Evolutionary conservation across 139 green algal species (phyloP).

Genomic region (Chlorella sorokiniana): DNA sequence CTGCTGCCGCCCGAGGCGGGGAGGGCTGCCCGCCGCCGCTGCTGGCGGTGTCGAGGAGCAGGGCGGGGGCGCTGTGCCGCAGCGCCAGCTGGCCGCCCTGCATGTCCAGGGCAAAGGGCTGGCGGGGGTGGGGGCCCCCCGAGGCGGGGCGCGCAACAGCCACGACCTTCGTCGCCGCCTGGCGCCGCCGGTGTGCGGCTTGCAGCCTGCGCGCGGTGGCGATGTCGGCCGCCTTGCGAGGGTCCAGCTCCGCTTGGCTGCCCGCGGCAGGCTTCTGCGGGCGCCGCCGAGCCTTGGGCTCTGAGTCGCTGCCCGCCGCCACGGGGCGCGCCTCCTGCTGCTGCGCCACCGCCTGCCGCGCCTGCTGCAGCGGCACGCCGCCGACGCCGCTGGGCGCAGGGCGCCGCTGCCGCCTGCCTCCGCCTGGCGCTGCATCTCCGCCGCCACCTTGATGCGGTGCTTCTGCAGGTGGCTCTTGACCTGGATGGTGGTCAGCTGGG

Average conservation of each 20-base stretch:
- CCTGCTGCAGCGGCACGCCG: not conserved
- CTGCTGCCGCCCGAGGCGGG: not conserved
- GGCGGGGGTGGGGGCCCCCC: too few relatives aligned
- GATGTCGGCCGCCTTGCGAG: not conserved
- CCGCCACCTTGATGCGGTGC: conserved; percentile 34
- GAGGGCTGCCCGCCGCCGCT: conserved; percentile 6
- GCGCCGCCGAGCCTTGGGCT: not conserved
- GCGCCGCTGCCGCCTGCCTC: not conserved
- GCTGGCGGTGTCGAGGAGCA: not conserved
- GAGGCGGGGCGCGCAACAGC: too few relatives aligned
- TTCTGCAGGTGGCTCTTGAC: conserved; percentile 37
- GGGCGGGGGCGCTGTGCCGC: not conserved
- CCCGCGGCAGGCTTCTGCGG: not conserved
- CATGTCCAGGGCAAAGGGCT: too few relatives aligned
- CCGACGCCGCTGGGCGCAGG: not conserved
- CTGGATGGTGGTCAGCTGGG: conserved; percentile 30
- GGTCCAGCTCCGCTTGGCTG: not conserved
- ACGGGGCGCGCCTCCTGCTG: not conserved
- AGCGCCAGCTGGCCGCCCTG: not conserved
- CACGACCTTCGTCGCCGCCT: too few relatives aligned
- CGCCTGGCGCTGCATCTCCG: conserved; percentile 15
- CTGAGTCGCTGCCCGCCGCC: not conserved
- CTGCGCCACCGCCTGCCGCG: not conserved
- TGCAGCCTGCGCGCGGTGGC: too few relatives aligned
- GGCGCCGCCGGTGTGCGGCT: too few relatives aligned